Base-by-base conservation (phyloP, 805 yeast species). In the Candida argentea region DNA sequence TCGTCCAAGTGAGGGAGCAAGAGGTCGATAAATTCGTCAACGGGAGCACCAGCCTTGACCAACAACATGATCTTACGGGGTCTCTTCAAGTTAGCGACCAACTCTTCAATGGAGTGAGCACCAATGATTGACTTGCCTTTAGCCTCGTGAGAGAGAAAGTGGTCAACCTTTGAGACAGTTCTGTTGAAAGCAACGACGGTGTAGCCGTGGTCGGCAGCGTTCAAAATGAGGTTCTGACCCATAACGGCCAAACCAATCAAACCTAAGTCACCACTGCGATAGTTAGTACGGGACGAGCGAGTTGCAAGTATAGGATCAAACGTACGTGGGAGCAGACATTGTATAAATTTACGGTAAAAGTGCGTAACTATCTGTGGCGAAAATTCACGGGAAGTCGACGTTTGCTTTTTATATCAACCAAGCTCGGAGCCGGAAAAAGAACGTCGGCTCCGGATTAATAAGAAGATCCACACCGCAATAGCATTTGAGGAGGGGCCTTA, bases 181-280 rank as follows among this genome's bases (percentile, higher is more conserved):
- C 98, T 85, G 91, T 89, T 89, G 81, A 73, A 91, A 38, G 96
- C 96, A 52, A 85, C 95, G 50, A 91, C 97, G 43, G 95, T 85
- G 73, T 74, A 89, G 35, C 96, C 96, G 69, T 89, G 94, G 73
- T 89, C 98, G 46, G 98, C 98, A 53, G 93, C 94, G 65, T 89
- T 89, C 45, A 89, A 73, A 59, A 89, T 85, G 73, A 89, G 70
- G 76, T 89, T 89, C 73, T 83, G 94, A 65, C 98, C 98, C 98
- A 89, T 89, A 46, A 89, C 98, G 80, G 98, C 98, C 74, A 89
- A 75, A 60, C 98, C 98, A 55, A 91, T 87, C 61, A 89, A 83
- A 65, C 96, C 98, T 62, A 89, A 77, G 78, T 89, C 98, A 72
- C 89, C 91, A 57, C 83, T 76, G 46, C 42, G n/a, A n/a, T n/a